These are phyloP conservation scores for Pouteria campechiana DNA, from an alignment of 179 eudicot genomes.

Conservation along the genomic window DNA sequence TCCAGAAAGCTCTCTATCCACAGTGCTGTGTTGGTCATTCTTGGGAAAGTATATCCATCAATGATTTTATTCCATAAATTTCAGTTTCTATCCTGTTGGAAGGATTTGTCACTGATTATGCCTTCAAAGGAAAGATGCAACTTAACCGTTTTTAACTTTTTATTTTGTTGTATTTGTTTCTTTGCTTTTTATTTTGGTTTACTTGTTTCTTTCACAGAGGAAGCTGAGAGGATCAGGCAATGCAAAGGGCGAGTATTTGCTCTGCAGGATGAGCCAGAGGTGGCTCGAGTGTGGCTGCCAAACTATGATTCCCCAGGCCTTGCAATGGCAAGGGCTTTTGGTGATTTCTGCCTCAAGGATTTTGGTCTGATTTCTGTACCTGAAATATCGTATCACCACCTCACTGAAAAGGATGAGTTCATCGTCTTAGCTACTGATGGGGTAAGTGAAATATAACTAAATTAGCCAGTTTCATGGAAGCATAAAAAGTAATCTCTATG, in stretches of 20 bases:
- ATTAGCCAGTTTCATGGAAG: neutral
- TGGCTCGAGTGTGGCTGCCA: slow-evolving; percentile 85
- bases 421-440: slow-evolving; percentile 82
- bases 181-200: neutral
- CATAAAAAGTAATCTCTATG: too few relatives aligned
- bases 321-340: slow-evolving; percentile 95
- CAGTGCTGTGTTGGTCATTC: too few relatives aligned
- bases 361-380: slow-evolving; percentile 82
- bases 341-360: slow-evolving; percentile 91
- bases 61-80: too few relatives aligned
- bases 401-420: slow-evolving; percentile 74
- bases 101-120: too few relatives aligned
- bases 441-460: slow-evolving; percentile 18
- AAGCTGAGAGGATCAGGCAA: slow-evolving; percentile 75
- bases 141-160: too few relatives aligned
- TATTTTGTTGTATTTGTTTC: too few relatives aligned
- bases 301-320: slow-evolving; percentile 77
- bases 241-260: slow-evolving; percentile 82
- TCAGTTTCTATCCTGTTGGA: too few relatives aligned
- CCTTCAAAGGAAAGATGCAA: too few relatives aligned
- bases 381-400: slow-evolving; percentile 48
- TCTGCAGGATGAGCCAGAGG: slow-evolving; percentile 83
- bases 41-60: too few relatives aligned
- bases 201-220: slow-evolving; percentile 27
- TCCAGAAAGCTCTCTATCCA: too few relatives aligned